Base-by-base conservation (phyloP, 169 alveolate genomes). In the Cryptosporidium canis region DNA sequence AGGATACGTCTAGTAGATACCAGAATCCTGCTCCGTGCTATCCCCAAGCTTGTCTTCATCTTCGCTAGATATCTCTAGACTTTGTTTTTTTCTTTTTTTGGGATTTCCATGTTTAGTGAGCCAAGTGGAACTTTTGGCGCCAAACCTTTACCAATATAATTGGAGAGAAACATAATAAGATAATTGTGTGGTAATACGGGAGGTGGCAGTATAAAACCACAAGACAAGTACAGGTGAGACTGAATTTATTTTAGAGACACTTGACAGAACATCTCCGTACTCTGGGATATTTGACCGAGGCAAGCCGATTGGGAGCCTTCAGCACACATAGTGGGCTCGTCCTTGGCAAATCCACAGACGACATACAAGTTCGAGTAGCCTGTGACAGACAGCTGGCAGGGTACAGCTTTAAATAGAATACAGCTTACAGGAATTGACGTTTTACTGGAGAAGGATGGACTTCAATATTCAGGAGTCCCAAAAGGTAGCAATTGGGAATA, bases 381-480 rank as follows among this genome's bases (percentile, higher is more conserved):
- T n/a, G n/a, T n/a, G n/a, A n/a, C n/a, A n/a, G n/a, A n/a, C n/a
- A n/a, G n/a, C n/a, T n/a, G n/a, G n/a, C n/a, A n/a, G n/a, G n/a
- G n/a, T n/a, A n/a, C n/a, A n/a, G n/a, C n/a, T n/a, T n/a, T n/a
- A n/a, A n/a, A n/a, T n/a, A n/a, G n/a, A n/a, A n/a, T n/a, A 21
- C 33, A 3, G 16, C 5, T 51, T 14, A 51, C 24, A 51, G 24
- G 8, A 3, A 8, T 21, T 18, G 4, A 16, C n/a, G 11, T 51
- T 51, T 7, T 21, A 67, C 14, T 31, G 21, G 68, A 67, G 24
- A 84, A 67, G 82, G 16, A 85, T 68, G 93, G 91, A 44, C 77
- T 85, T 90, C 37, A 92, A 85, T 90, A 87, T 85, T 37, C 92
- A 70, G 24, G 92, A 85, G 27, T 37, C 87, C n/a, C 92, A 85